Conservation (phyloP, 306 rosid species). For the Luffa aegyptiaca region DNA sequence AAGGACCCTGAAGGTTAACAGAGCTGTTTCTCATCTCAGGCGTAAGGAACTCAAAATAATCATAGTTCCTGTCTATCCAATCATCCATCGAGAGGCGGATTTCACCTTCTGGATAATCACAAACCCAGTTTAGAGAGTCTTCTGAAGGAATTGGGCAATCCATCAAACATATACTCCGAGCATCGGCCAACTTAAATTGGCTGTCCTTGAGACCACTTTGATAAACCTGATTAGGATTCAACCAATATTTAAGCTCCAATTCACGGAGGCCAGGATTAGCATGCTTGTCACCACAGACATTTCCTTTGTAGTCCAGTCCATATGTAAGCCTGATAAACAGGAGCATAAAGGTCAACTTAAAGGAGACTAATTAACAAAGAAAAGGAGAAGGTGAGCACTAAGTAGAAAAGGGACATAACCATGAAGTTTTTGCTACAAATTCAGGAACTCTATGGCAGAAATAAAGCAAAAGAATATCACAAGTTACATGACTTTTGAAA, state of each 20-base stretch:
- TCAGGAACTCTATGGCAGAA: neutral
- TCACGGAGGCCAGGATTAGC: slow-evolving; percentile 64
- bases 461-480: neutral
- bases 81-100: slow-evolving; percentile 51
- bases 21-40: slow-evolving; percentile 90
- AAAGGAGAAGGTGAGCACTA: neutral
- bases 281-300: slow-evolving; percentile 82
- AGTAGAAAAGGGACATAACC: slow-evolving; percentile 9
- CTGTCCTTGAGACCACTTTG: slow-evolving; percentile 72
- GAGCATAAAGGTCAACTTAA: neutral
- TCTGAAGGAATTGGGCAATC: slow-evolving; percentile 84
- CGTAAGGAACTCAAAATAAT: slow-evolving; percentile 83
- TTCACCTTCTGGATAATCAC: slow-evolving; percentile 93
- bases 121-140: slow-evolving; percentile 79
- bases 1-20: slow-evolving; percentile 95
- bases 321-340: slow-evolving; percentile 66
- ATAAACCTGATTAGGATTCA: slow-evolving; percentile 90
- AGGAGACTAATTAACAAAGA: neutral
- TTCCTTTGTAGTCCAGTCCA: slow-evolving; percentile 94
- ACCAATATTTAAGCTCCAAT: slow-evolving; percentile 78
- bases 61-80: slow-evolving; percentile 68
- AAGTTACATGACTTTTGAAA: neutral
- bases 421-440: neutral
- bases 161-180: slow-evolving; percentile 68
- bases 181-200: slow-evolving; percentile 55